Conservation (phyloP, 768 basidiomycete species). For the Sistotremastrum niveocremeum region DNA sequence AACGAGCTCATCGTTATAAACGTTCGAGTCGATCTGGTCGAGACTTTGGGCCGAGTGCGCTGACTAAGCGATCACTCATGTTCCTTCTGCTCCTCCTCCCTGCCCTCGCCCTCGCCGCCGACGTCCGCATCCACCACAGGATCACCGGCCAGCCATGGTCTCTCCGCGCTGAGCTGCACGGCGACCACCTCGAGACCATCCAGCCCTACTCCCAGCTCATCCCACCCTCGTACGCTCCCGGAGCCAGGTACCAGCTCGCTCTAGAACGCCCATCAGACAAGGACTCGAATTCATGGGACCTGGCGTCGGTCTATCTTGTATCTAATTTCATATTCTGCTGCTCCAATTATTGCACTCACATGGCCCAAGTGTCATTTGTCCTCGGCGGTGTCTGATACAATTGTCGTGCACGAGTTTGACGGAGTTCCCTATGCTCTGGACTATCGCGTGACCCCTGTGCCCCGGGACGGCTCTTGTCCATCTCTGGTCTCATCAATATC, state of each 20-base stretch:
- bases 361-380: conserved; percentile 50
- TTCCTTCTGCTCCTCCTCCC: conserved; percentile 9
- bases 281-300: conserved; percentile 37
- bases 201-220: conserved; percentile 31
- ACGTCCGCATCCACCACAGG: conserved; percentile 33
- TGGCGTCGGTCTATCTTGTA: conserved; percentile 51
- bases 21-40: conserved; percentile 9
- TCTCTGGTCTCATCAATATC: conserved; percentile 15
- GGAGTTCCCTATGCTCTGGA: conserved; percentile 50
- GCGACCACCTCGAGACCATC: conserved; percentile 25
- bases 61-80: conserved; percentile 12
- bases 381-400: conserved; percentile 36
- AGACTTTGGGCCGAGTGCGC: conserved; percentile 8
- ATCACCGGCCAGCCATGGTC: conserved; percentile 10
- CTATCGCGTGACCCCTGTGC: conserved; percentile 55
- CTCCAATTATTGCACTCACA: conserved; percentile 3
- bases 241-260: conserved; percentile 60
- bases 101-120: conserved; percentile 9
- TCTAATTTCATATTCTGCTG: background rate
- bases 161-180: conserved; percentile 14
- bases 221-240: conserved; percentile 16
- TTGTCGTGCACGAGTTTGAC: conserved; percentile 41
- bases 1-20: conserved; percentile 12
- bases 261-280: conserved; percentile 33
- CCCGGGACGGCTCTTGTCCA: conserved; percentile 59